Percentiles rank a stretch among this genome's conserved stretches.
Conservation (phyloP, 495 filamentous ascomycete species). For the Apodospora peruviana region DNA sequence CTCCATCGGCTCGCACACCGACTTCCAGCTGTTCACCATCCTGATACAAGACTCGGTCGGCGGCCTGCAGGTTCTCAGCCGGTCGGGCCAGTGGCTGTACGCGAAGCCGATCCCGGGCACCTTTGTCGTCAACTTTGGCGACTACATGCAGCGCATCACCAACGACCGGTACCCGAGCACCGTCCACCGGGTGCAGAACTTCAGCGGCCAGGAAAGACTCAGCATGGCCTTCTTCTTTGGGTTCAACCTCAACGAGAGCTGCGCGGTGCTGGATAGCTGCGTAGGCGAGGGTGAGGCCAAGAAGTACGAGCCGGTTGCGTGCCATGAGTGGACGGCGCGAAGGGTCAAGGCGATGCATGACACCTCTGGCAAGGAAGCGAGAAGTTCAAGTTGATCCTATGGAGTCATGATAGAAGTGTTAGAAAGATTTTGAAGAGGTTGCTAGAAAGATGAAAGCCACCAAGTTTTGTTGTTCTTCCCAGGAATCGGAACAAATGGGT, state of each 20-base stretch:
- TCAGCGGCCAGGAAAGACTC: conserved; percentile 37
- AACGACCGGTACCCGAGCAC: conserved; percentile 57
- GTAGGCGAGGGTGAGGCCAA: conserved; percentile 43
- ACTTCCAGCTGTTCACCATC: conserved; percentile 57
- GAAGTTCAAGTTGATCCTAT: neutral
- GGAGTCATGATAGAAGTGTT: neutral
- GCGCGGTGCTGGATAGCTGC: conserved; percentile 48
- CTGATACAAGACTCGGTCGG: conserved; percentile 50
- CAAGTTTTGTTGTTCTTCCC: too few species aligned
- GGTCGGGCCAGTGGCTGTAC: conserved; percentile 51
- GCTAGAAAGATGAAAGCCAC: too few species aligned
- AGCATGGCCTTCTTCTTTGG: conserved; percentile 59
- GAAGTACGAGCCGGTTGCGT: conserved; percentile 53
- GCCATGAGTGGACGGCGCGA: conserved; percentile 37
- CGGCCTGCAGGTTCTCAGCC: conserved; percentile 49
- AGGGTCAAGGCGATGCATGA: conserved; percentile 24
- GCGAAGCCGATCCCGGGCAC: conserved; percentile 51
- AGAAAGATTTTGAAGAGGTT: neutral
- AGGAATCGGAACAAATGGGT: too few species aligned
- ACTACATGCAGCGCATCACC: conserved; percentile 59
- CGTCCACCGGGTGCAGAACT: conserved; percentile 54
- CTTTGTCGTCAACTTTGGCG: conserved; percentile 63
- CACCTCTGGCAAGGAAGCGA: neutral
- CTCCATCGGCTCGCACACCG: conserved; percentile 54
- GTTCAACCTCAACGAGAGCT: conserved; percentile 41